Conservation (phyloP, 2,329 filamentous ascomycete genomes). For the Xylaria sp. region DNA sequence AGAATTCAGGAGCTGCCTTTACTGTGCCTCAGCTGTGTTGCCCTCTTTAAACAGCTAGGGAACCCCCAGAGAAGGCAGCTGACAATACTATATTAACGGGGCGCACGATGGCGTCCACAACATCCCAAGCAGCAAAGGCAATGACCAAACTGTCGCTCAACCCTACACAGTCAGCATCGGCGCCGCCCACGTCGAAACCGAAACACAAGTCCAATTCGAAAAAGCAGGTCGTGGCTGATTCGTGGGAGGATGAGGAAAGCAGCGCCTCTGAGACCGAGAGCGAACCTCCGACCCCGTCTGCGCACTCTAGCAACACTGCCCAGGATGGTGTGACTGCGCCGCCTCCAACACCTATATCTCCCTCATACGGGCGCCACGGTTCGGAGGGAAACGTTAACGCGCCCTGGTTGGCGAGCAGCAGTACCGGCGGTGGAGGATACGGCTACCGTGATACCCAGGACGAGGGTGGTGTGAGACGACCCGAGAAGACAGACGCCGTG, state of each 20-base stretch:
- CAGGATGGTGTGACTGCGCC: conserved; percentile 62
- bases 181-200: conserved; percentile 30
- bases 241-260: conserved; percentile 79
- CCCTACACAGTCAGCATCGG: conserved; percentile 26
- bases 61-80: not conserved
- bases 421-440: conserved; percentile 24
- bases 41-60: not conserved
- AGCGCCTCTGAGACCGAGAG: conserved; percentile 52
- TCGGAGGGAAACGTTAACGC: conserved; percentile 18
- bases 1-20: not conserved
- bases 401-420: conserved; percentile 32
- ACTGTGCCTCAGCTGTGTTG: not conserved
- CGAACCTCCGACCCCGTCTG: conserved; percentile 39
- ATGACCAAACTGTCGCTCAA: conserved; percentile 50
- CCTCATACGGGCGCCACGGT: conserved; percentile 52
- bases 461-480: conserved; percentile 51
- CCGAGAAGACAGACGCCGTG: conserved; percentile 94
- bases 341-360: conserved; percentile 74
- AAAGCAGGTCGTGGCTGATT: conserved; percentile 68
- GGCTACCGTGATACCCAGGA: conserved; percentile 21
- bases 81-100: not conserved
- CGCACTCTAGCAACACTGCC: conserved; percentile 37
- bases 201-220: conserved; percentile 49
- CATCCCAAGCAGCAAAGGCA: conserved; percentile 40
- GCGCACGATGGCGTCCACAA: conserved; percentile 41